Evolutionary conservation across 805 yeast genomes (phyloP).

Genomic region (Saturnispora saitoi): DNA sequence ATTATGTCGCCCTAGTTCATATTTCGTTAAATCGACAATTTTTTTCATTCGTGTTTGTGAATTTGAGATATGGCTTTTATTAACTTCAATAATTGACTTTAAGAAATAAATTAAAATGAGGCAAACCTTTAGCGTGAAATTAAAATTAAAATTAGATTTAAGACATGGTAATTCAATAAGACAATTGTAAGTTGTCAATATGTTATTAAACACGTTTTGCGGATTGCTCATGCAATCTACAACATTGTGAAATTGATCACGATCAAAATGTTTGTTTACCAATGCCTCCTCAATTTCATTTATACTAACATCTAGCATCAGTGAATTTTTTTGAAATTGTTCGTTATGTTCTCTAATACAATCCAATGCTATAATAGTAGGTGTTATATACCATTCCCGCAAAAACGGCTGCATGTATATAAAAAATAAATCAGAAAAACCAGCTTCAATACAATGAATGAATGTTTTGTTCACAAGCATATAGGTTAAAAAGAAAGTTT

Average conservation of each 20-base stretch:
- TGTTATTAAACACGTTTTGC: not conserved
- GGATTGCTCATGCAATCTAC: not conserved
- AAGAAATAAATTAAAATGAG: slow-evolving; percentile 1
- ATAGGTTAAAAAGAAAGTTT: not conserved
- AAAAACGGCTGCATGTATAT: not conserved
- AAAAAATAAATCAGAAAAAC: not conserved
- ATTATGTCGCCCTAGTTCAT: not conserved
- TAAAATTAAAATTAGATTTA: not conserved
- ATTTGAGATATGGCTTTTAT: not conserved
- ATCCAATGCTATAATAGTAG: not conserved
- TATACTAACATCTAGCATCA: not conserved
- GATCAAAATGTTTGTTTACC: not conserved
- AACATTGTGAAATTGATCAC: not conserved
- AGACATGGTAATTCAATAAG: not conserved
- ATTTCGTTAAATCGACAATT: not conserved
- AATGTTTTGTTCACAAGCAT: not conserved
- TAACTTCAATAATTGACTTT: not conserved
- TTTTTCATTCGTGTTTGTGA: not conserved
- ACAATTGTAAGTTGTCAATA: not conserved
- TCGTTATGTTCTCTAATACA: not conserved
- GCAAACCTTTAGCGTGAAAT: not conserved
- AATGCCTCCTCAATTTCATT: slow-evolving; percentile 1
- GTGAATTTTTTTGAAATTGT: too few species aligned
- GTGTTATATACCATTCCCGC: not conserved
- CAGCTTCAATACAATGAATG: not conserved